A percentile compares a stretch with the other conserved stretches of the same genome.
Conservation (phyloP, 2,329 filamentous ascomycete genomes). For the Rhynchosporium graminicola region DNA sequence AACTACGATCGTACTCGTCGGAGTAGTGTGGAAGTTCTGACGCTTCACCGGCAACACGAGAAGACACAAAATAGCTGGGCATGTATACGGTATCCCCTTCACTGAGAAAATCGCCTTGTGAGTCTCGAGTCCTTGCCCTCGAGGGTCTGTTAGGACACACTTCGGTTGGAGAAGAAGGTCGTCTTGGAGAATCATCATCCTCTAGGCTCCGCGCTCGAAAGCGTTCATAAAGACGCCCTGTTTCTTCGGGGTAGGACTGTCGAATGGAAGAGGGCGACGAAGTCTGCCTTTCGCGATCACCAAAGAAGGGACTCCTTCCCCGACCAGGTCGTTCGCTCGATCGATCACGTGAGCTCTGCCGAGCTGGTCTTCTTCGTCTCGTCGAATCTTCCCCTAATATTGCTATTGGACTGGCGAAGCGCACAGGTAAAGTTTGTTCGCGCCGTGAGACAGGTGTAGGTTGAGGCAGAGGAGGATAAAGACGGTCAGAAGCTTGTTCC, state of each 20-base stretch:
- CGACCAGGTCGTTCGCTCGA: neutral
- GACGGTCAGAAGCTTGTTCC: neutral
- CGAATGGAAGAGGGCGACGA: constrained; percentile 3
- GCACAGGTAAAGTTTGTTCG: constrained; percentile 3
- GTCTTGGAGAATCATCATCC: neutral
- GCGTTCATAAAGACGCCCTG: neutral
- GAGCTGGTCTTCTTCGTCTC: neutral
- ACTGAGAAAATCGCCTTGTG: neutral
- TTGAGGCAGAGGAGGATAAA: neutral
- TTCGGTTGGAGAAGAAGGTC: neutral
- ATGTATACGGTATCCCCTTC: neutral
- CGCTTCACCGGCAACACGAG: neutral
- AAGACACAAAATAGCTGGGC: neutral
- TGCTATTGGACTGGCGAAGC: constrained; percentile 15
- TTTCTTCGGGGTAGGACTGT: neutral
- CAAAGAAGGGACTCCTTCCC: neutral
- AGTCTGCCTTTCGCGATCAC: neutral
- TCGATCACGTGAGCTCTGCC: neutral
- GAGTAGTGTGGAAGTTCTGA: neutral
- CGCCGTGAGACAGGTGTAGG: neutral
- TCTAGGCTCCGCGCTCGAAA: neutral
- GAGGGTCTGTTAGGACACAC: neutral
- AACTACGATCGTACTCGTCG: neutral
- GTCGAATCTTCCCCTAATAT: neutral
- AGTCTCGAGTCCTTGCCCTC: neutral